phyloP scores from a whole-genome alignment of 2,329 filamentous ascomycete genomes.

The Elsinoe batatas region DNA sequence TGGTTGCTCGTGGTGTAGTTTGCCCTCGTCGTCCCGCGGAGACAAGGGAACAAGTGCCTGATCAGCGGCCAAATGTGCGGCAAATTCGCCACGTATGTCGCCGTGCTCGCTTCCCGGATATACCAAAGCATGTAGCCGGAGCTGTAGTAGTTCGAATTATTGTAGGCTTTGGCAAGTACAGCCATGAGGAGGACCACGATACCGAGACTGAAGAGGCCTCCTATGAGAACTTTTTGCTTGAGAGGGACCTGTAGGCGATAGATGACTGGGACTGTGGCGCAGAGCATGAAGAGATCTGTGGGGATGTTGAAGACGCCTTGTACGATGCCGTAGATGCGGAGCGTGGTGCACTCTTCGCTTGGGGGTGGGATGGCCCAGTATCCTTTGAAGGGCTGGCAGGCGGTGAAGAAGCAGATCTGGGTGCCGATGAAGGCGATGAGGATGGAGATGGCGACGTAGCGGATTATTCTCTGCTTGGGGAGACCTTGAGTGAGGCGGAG shows the following conservation, averaged over 20 bases:
- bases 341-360: slow-evolving; percentile 48
- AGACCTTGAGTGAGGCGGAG: slow-evolving; percentile 28
- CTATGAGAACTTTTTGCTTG: slow-evolving; percentile 45
- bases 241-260: slow-evolving; percentile 40
- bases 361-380: slow-evolving; percentile 20
- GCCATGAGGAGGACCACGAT: slow-evolving; percentile 39
- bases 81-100: slow-evolving; percentile 45
- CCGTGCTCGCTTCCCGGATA: slow-evolving; percentile 44
- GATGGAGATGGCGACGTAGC: slow-evolving; percentile 26
- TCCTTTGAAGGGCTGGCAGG: slow-evolving; percentile 17
- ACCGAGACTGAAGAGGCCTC: slow-evolving; percentile 42
- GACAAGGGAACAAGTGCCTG: slow-evolving; percentile 24
- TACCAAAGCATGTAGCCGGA: slow-evolving; percentile 50
- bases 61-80: slow-evolving; percentile 46
- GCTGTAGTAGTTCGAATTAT: slow-evolving; percentile 31
- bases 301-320: slow-evolving; percentile 52
- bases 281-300: slow-evolving; percentile 50
- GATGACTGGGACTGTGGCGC: slow-evolving; percentile 47
- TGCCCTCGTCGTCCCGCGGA: not conserved
- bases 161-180: slow-evolving; percentile 40
- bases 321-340: slow-evolving; percentile 48
- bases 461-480: slow-evolving; percentile 27
- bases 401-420: slow-evolving; percentile 17
- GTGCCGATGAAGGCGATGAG: slow-evolving; percentile 14
- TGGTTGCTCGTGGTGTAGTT: slow-evolving; percentile 1